phyloP scores from a whole-genome alignment of 1,284 basidiomycete species.

The Hortiboletus rubellus region DNA sequence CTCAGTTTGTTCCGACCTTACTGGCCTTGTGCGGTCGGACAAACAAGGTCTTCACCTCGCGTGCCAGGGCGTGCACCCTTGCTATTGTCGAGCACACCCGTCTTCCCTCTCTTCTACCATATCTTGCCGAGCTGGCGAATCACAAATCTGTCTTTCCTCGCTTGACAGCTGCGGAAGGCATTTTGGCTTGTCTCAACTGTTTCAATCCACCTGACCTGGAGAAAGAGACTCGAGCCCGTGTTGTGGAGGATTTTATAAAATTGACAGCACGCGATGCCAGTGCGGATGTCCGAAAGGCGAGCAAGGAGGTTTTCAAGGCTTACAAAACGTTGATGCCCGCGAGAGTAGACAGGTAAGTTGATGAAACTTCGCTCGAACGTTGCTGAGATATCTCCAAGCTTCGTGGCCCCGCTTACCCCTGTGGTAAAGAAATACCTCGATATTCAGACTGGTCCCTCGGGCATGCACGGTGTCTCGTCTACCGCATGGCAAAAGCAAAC shows the following conservation, averaged over 20 bases:
- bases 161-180: constrained; percentile 61
- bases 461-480: neutral
- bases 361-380: neutral
- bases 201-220: constrained; percentile 75
- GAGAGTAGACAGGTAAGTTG: constrained; percentile 63
- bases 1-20: constrained; percentile 67
- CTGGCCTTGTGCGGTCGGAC: constrained; percentile 71
- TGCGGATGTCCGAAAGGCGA: constrained; percentile 69
- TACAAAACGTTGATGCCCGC: constrained; percentile 70
- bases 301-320: constrained; percentile 71
- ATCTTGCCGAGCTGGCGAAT: constrained; percentile 55
- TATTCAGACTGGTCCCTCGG: constrained; percentile 41
- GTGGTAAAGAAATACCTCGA: constrained; percentile 78
- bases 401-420: constrained; percentile 72
- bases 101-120: constrained; percentile 64
- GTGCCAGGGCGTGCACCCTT: constrained; percentile 61
- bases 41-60: constrained; percentile 76
- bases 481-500: constrained; percentile 15
- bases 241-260: constrained; percentile 72
- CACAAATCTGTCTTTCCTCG: constrained; percentile 73
- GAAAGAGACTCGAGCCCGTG: constrained; percentile 59
- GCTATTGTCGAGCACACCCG: constrained; percentile 69
- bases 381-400: constrained; percentile 44
- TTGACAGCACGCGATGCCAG: constrained; percentile 71
- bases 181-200: constrained; percentile 65